phyloP scores from a whole-genome alignment of 2,329 filamentous ascomycete species.

The Aureobasidium sp. region DNA sequence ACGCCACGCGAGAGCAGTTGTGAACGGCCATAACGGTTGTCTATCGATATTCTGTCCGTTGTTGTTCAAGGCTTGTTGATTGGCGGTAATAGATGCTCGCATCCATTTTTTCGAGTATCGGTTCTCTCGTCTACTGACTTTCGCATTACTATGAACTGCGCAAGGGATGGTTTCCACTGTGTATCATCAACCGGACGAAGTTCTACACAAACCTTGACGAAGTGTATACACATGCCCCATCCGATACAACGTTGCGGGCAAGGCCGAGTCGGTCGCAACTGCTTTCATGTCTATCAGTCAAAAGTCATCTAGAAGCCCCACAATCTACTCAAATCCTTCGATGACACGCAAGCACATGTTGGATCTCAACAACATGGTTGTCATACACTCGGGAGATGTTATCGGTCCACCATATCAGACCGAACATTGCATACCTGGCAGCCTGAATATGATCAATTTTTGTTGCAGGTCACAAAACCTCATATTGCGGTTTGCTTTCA shows the following conservation, averaged over 20 bases:
- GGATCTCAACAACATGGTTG: background rate
- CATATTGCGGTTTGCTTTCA: background rate
- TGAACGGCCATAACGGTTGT: slow-evolving; percentile 1
- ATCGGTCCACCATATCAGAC: background rate
- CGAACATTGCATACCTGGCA: background rate
- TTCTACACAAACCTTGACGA: too few species aligned
- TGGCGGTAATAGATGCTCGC: background rate
- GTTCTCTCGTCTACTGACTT: background rate
- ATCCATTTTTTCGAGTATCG: too few species aligned
- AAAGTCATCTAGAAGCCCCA: background rate
- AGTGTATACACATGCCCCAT: background rate
- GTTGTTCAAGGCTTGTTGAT: background rate
- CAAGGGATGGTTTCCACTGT: background rate
- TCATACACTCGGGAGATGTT: background rate
- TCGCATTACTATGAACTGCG: background rate
- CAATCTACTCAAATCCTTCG: background rate
- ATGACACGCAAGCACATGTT: background rate
- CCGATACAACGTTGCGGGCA: slow-evolving; percentile 3
- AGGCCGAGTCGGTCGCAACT: background rate
- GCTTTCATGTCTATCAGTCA: background rate
- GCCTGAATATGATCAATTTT: too few species aligned
- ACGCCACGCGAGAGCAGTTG: slow-evolving; percentile 1
- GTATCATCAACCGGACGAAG: background rate
- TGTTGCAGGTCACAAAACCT: background rate
- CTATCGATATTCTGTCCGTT: slow-evolving; percentile 4